Percentiles rank a stretch among this genome's conserved stretches.
Conservation (phyloP, 257 asterid genomes). For the Ilex asprella region DNA sequence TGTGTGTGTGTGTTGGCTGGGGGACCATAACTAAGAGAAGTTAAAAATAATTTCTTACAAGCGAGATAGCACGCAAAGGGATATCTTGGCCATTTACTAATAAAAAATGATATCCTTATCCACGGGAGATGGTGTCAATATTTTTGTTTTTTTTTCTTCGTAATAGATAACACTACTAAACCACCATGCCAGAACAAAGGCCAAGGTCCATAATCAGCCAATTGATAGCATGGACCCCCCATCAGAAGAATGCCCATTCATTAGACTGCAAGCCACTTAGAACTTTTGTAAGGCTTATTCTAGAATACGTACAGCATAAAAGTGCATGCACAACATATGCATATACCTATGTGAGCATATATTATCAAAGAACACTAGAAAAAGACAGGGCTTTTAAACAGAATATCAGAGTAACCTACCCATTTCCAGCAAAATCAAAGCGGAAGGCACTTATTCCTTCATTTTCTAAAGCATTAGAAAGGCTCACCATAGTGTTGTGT, state of each 20-base stretch:
- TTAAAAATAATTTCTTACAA: no score
- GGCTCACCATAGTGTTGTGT: constrained; percentile 22
- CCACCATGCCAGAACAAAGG: not conserved
- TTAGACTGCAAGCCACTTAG: not conserved
- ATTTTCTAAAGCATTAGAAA: constrained; percentile 54
- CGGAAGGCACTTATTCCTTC: constrained; percentile 67
- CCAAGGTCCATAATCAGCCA: not conserved
- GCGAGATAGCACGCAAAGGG: no score
- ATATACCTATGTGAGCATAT: no score
- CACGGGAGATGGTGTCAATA: not conserved
- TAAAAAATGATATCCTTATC: no score
- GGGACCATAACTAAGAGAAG: no score
- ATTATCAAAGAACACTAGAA: not conserved
- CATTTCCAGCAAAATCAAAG: constrained; percentile 90
- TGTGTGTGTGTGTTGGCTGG: no score
- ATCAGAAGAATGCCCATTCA: not conserved
- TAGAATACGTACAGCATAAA: not conserved
- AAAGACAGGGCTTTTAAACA: constrained; percentile 1
- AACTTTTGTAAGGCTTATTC: not conserved
- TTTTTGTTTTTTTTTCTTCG: no score
- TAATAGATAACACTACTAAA: no score
- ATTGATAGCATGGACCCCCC: not conserved
- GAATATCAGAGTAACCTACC: constrained; percentile 34
- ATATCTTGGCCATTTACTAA: not conserved
- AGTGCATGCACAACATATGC: not conserved